Evolutionary conservation across 768 basidiomycete genomes (phyloP), one percentile per base, ranked within the genome.

Genomic region (Xerocomellus dryophilus): DNA sequence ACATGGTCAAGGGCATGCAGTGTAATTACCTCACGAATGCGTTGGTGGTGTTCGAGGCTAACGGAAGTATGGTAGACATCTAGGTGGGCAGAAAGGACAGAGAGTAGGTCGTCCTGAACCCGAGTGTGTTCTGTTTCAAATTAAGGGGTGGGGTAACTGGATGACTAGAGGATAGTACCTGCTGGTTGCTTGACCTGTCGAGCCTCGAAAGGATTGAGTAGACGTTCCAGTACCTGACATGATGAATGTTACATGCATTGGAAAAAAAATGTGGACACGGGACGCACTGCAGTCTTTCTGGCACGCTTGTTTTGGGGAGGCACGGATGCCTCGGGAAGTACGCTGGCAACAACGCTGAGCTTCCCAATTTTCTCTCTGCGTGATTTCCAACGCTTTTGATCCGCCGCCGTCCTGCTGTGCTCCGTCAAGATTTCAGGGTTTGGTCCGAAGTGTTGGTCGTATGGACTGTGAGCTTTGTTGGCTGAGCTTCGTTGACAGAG

Each of bases 1-100:
- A 95, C 79, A 73, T 99, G 97, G 63, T 97, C 93, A 49, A 98
- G 69, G 3, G 83, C 81, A 68, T 98, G 95, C 5, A 96, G 71
- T 3, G 90, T 75, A 4, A 86, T 78, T 1, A 82, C 84, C 66
- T 93, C 85, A 38, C 91, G 80, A 17, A 83, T 75, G 18, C 70
- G 68, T 63, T 80, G 79, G 50, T 85, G 82, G n/a, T 81, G 74
- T 14, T 88, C 85, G 45, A 86, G 73, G n/a, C 81, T 72, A 34
- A 84, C 75, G 7, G 82, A 80, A 20, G 93, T 78, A 27, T 90
- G 64, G 64, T 89, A 91, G 18, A 98, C 62, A 65, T 99, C 96
- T 57, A 83, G 77, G 53, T 93, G 78, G 1, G 84, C 78, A 32
- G 80, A 83, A 27, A 90, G 73, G 4, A 77, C 69, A 6, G 84